Percentiles rank a stretch among this genome's conserved stretches.
Evolutionary conservation across 352 stramenopile species (phyloP).

Genomic region (Pythium coloratum): DNA sequence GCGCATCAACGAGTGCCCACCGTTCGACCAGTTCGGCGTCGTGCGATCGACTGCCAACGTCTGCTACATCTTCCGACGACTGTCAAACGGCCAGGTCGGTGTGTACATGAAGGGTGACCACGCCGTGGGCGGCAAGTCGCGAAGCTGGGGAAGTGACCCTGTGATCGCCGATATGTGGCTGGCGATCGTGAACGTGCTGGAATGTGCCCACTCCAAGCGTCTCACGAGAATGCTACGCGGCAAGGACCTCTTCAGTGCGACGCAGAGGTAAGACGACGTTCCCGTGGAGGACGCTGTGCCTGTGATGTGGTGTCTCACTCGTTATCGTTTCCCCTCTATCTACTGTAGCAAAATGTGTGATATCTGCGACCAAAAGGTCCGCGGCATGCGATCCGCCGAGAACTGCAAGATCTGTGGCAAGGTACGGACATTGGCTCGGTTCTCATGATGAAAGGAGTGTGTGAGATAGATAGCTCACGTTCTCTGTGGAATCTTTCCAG

Average conservation of each 20-base stretch:
- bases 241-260: conserved; percentile 55
- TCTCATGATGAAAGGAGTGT: not conserved
- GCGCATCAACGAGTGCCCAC: conserved; percentile 47
- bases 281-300: not conserved
- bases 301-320: not conserved
- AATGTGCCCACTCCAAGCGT: conserved; percentile 61
- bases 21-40: conserved; percentile 56
- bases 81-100: conserved; percentile 45
- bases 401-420: conserved; percentile 72
- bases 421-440: conserved; percentile 4
- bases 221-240: conserved; percentile 50
- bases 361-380: conserved; percentile 64
- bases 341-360: conserved; percentile 47
- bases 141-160: conserved; percentile 54
- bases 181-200: conserved; percentile 46
- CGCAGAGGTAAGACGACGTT: conserved; percentile 33
- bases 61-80: conserved; percentile 65
- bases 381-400: conserved; percentile 44
- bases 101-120: conserved; percentile 71
- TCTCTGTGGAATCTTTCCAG: conserved; percentile 3
- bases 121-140: conserved; percentile 50
- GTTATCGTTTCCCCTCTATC: not conserved
- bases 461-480: not conserved
- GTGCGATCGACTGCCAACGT: conserved; percentile 50
- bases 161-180: conserved; percentile 68